These are phyloP conservation scores for Malassezia sympodialis DNA, from an alignment of 1,284 basidiomycete genomes.

Conservation along the genomic window DNA sequence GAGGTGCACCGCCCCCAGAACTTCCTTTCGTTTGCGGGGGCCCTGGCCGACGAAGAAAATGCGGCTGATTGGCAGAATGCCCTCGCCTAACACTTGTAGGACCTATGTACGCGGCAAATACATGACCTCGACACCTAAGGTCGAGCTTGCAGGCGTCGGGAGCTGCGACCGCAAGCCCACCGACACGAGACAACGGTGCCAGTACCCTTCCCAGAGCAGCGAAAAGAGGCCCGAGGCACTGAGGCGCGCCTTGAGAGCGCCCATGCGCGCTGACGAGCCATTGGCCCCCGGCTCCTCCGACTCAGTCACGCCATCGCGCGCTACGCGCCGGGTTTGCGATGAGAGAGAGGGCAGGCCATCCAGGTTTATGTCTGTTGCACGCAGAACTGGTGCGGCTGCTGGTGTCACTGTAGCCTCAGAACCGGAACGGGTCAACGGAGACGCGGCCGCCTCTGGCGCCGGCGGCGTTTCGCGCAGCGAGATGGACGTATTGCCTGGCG, in stretches of 20 bases:
- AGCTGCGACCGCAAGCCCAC: slow-evolving; percentile 79
- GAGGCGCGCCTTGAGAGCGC: slow-evolving; percentile 77
- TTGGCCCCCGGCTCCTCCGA: background rate
- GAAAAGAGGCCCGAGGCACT: slow-evolving; percentile 67
- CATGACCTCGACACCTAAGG: slow-evolving; percentile 8
- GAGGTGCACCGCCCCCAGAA: slow-evolving; percentile 69
- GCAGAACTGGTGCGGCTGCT: background rate
- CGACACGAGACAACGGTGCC: slow-evolving; percentile 77
- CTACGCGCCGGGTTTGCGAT: background rate
- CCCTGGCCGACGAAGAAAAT: slow-evolving; percentile 19
- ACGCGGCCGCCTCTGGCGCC: background rate
- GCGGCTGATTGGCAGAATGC: slow-evolving; percentile 41
- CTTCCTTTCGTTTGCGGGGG: slow-evolving; percentile 43
- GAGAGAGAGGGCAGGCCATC: background rate
- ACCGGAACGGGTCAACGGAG: background rate
- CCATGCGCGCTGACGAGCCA: slow-evolving; percentile 38
- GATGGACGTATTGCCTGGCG: background rate
- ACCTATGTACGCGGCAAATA: slow-evolving; percentile 6
- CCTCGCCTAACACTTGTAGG: slow-evolving; percentile 23
- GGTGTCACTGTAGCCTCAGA: background rate
- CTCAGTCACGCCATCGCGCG: background rate
- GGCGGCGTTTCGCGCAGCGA: slow-evolving; percentile 14
- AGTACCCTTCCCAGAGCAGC: slow-evolving; percentile 84
- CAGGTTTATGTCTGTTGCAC: background rate
- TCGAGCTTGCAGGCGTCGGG: background rate